Evolutionary conservation across 2,329 filamentous ascomycete genomes (phyloP).

Genomic region (Cercospora sojina): DNA sequence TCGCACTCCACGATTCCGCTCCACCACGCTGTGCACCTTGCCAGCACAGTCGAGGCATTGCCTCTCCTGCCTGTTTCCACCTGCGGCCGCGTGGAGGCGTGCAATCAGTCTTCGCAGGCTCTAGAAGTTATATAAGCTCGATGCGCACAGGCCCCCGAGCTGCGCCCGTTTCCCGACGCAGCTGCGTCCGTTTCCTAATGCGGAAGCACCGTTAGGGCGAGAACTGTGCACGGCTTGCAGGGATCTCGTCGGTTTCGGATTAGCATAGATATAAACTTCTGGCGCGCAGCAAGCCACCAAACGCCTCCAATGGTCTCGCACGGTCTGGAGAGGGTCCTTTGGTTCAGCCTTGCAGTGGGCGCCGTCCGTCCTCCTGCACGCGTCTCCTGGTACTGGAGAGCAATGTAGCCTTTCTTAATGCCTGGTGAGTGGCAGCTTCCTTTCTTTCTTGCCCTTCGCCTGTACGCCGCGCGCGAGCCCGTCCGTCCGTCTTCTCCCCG

Average conservation of each 20-base stretch:
- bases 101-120: no score
- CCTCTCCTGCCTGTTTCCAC: no score
- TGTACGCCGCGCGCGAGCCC: neutral
- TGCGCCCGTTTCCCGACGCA: no score
- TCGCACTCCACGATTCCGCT: no score
- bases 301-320: slow-evolving; percentile 3
- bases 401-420: neutral
- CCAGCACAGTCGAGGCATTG: no score
- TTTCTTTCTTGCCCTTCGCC: neutral
- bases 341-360: neutral
- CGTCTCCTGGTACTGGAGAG: neutral
- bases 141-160: no score
- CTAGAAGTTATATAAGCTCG: no score
- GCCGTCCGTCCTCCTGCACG: neutral
- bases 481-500: neutral
- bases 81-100: no score
- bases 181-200: no score
- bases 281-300: neutral
- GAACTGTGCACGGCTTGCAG: neutral
- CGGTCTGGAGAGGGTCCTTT: neutral
- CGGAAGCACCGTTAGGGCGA: no score
- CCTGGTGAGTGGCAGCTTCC: neutral
- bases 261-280: neutral
- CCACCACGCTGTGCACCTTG: no score
- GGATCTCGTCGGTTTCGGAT: neutral